phyloP scores from a whole-genome alignment of 345 rosid species.

The Lumnitzera littorea region DNA sequence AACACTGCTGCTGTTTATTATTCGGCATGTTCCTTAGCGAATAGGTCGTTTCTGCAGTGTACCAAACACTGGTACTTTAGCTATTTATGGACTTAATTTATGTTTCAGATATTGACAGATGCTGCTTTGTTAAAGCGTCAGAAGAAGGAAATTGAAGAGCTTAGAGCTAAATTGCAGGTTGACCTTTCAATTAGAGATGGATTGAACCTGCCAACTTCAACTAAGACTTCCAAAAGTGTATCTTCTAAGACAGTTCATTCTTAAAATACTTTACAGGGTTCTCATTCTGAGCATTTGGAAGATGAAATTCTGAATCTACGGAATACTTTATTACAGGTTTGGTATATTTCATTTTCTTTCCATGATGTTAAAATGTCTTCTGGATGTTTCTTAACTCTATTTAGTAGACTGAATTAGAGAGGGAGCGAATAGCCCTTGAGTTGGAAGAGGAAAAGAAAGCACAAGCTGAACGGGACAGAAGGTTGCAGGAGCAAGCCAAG shows the following conservation, averaged over 20 bases:
- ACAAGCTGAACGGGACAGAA: conserved; percentile 86
- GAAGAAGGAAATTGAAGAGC: conserved; percentile 97
- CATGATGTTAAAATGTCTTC: background rate
- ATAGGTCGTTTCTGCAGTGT: background rate
- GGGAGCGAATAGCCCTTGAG: conserved; percentile 85
- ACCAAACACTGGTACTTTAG: too few relatives aligned
- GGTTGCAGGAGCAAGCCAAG: conserved; percentile 85
- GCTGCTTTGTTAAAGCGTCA: conserved; percentile 95
- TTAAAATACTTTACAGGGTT: conserved; percentile 38
- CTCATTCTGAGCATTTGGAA: conserved; percentile 79
- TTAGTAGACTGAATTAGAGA: conserved; percentile 80
- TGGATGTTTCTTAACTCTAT: conserved; percentile 11
- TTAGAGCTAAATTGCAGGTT: conserved; percentile 85
- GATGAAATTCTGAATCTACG: conserved; percentile 89
- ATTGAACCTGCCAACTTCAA: conserved; percentile 2
- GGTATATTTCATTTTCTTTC: conserved; percentile 6
- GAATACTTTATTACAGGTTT: conserved; percentile 81
- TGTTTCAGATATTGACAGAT: conserved; percentile 71
- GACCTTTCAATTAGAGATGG: background rate
- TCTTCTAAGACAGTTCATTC: conserved; percentile 2
- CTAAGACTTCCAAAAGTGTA: conserved; percentile 3
- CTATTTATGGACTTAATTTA: conserved; percentile 8
- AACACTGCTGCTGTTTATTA: background rate
- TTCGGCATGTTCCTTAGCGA: conserved; percentile 8
- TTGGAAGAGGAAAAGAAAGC: conserved; percentile 96